Evolutionary conservation across 306 rosid species (phyloP).

Genomic region (Potentilla sterilis): DNA sequence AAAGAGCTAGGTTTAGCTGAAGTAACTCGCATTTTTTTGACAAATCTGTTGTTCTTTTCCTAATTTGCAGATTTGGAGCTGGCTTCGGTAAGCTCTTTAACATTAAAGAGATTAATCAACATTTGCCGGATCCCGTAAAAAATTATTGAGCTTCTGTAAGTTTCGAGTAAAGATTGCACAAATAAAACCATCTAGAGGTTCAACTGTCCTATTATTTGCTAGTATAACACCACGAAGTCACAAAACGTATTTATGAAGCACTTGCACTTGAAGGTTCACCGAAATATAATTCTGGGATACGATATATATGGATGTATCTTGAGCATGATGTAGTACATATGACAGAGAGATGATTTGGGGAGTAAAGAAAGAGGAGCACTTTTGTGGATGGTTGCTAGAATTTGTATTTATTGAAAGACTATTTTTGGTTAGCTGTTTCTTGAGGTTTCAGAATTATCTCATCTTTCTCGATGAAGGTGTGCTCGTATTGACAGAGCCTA

Average conservation of each 20-base stretch:
- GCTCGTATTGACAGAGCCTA: not conserved
- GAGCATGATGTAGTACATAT: not conserved
- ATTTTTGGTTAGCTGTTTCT: not conserved
- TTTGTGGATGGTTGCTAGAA: not conserved
- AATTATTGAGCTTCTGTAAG: constrained; percentile 3
- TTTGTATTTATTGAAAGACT: not conserved
- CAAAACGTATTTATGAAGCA: not conserved
- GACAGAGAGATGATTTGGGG: constrained; percentile 4
- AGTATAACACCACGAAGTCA: constrained; percentile 17
- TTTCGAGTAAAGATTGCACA: not conserved
- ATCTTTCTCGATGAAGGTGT: not conserved
- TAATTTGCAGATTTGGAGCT: constrained; percentile 45
- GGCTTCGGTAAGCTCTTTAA: constrained; percentile 35
- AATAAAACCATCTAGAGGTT: not conserved
- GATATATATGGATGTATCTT: not conserved
- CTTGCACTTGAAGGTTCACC: too few relatives aligned
- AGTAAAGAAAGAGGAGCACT: not conserved
- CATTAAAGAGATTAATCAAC: not conserved
- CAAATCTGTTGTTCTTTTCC: constrained; percentile 3
- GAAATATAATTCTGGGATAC: too few relatives aligned
- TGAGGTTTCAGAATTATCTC: not conserved
- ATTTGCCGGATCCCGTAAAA: constrained; percentile 3
- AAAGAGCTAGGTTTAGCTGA: not conserved
- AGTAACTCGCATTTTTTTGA: not conserved
- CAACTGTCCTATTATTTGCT: constrained; percentile 13